Conservation (phyloP, 441 rosid species). For the Croton setiger region DNA sequence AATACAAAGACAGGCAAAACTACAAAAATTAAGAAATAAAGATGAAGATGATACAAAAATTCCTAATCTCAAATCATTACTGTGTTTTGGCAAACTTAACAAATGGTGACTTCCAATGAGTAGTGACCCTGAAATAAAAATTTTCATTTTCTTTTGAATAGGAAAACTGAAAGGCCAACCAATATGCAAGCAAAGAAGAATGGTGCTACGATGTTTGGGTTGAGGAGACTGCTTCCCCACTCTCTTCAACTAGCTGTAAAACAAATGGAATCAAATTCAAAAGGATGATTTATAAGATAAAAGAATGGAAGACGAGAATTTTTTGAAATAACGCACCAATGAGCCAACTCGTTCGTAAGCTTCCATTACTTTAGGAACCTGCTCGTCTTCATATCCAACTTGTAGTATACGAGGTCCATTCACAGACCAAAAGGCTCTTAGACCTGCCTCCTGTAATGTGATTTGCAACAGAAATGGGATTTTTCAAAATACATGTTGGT, state of each 20-base stretch:
- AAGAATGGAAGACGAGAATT: not conserved
- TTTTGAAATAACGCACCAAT: conserved; percentile 41
- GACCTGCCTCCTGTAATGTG: conserved; percentile 65
- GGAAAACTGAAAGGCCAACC: not conserved
- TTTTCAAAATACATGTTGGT: too few species aligned
- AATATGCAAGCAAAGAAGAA: not conserved
- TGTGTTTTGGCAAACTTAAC: not conserved
- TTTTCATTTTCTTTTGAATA: not conserved
- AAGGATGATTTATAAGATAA: not conserved
- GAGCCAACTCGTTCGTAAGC: conserved; percentile 87
- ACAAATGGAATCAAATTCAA: not conserved
- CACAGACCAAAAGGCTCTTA: conserved; percentile 85
- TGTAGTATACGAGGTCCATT: conserved; percentile 83
- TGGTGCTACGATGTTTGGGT: conserved; percentile 32
- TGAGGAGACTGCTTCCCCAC: conserved; percentile 34
- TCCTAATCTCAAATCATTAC: too few species aligned
- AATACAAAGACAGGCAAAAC: too few species aligned
- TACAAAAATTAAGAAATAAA: too few species aligned
- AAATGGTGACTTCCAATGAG: not conserved
- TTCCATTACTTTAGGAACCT: conserved; percentile 83
- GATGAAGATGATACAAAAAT: not conserved
- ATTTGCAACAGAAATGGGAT: not conserved
- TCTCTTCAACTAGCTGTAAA: conserved; percentile 58
- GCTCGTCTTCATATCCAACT: conserved; percentile 85
- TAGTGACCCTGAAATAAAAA: not conserved